phyloP scores from a whole-genome alignment of 352 stramenopile genomes.

The Pythium sukuiense region DNA sequence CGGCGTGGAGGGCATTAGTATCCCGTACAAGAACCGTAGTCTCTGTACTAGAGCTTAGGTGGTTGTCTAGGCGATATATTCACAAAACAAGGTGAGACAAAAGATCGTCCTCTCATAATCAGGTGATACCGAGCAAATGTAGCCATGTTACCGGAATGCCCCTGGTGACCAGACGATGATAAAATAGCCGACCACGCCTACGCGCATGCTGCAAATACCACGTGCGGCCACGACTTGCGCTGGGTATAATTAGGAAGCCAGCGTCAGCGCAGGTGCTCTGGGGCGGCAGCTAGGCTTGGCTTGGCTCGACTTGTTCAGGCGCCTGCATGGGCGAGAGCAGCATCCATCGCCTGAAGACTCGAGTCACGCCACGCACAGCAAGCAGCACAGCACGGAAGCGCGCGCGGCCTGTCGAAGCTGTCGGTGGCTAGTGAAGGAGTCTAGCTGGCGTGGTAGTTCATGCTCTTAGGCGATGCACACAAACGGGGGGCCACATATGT shows the following conservation, averaged over 20 bases:
- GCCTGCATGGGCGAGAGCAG: neutral
- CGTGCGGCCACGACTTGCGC: neutral
- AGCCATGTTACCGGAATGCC: constrained; percentile 5
- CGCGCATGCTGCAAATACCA: neutral
- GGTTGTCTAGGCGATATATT: neutral
- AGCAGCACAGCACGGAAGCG: neutral
- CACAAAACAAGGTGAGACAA: constrained; percentile 14
- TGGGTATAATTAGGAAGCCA: neutral
- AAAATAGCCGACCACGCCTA: neutral
- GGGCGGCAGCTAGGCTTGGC: neutral
- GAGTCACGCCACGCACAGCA: neutral
- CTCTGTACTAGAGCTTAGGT: neutral
- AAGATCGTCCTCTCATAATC: neutral
- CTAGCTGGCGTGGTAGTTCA: constrained; percentile 1
- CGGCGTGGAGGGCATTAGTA: neutral
- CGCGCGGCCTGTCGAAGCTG: neutral
- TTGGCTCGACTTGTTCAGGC: neutral
- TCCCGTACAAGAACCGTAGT: neutral
- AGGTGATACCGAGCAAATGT: constrained; percentile 4
- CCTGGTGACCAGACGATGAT: neutral
- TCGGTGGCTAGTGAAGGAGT: too few species aligned
- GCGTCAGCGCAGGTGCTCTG: neutral
- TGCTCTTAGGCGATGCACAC: neutral
- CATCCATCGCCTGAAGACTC: neutral
- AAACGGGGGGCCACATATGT: neutral